phyloP scores from a whole-genome alignment of 805 yeast species.

The Candida coquimbonensis region DNA sequence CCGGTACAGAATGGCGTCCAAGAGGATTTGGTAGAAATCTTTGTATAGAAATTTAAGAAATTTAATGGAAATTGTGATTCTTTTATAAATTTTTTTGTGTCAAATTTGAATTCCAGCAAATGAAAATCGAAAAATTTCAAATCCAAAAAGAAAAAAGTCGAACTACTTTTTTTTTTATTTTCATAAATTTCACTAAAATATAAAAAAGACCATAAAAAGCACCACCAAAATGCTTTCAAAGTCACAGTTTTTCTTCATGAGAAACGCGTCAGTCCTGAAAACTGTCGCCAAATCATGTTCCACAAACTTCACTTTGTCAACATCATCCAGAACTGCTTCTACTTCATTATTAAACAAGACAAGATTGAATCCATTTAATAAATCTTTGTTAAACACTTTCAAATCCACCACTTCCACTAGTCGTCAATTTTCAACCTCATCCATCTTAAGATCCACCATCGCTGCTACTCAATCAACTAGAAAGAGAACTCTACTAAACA shows the following conservation, averaged over 20 bases:
- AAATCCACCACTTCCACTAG: conserved; percentile 1
- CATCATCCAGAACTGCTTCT: not conserved
- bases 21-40: conserved; percentile 51
- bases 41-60: not conserved
- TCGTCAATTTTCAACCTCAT: conserved; percentile 9
- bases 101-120: conserved; percentile 6
- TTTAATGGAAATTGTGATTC: too few relatives aligned
- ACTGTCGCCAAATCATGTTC: conserved; percentile 18
- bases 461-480: conserved; percentile 4
- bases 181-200: too few relatives aligned
- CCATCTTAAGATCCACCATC: conserved; percentile 2
- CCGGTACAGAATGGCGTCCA: conserved; percentile 70
- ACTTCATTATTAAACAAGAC: not conserved
- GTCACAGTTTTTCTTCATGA: conserved; percentile 52
- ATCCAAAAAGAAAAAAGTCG: not conserved
- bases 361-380: not conserved
- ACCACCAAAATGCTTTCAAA: conserved; percentile 29
- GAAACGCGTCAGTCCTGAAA: conserved; percentile 41
- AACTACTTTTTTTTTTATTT: not conserved
- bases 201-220: not conserved
- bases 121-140: conserved; percentile 11
- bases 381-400: not conserved
- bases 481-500: conserved; percentile 16
- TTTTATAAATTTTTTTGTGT: not conserved
- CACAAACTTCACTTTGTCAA: conserved; percentile 14